Evolutionary conservation across 108 stramenopile species (phyloP), one percentile per base, ranked within the genome.

Genomic region (Nitzschia sp.): DNA sequence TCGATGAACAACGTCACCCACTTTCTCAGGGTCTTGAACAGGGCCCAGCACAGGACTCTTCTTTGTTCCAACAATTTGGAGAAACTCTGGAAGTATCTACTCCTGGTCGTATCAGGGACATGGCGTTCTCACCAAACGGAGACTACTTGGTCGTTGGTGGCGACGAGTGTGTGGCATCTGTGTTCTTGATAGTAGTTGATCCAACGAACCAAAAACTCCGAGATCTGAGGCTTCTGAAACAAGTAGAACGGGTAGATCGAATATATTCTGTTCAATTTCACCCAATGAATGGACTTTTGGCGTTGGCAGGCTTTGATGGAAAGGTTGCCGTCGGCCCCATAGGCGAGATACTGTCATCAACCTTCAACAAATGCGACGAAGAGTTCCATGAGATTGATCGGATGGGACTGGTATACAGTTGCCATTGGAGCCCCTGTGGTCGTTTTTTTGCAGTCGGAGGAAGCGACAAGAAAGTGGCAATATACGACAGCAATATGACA

Each of bases 261-360:
- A 71, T 84, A n/a, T 84, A 78, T 70, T 61, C 65, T 15, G 73
- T 81, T 8, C 69, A 58, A 11, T 80, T 81, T 46, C 41, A 62
- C 55, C 80, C 77, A 3, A 20, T 65, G 11, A 62, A 51, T 20
- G n/a, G 39, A 5, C 66, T 58, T 11, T 20, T 84, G 26, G 76
- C 80, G 22, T 54, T 84, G 29, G 83, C 79, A 19, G 80, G 83
- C 12, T 84, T 71, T 55, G 83, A 84, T 62, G 80, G 79, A 17
- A 79, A 41, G 40, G 70, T 78, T 40, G 68, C 83, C 3, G 62
- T 76, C 17, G 53, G 67, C 20, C 46, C 68, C 0, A 22, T 69
- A 22, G 41, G 1, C 24, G 3, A 42, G 14, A 22, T 67, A 6
- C 41, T 55, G 0, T 55, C 53, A 0, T 40, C 57, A 6, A 15